Percentiles rank a stretch among this genome's conserved stretches.
Evolutionary conservation across 805 yeast genomes (phyloP).

Genomic region (Priceomyces haplophilus): DNA sequence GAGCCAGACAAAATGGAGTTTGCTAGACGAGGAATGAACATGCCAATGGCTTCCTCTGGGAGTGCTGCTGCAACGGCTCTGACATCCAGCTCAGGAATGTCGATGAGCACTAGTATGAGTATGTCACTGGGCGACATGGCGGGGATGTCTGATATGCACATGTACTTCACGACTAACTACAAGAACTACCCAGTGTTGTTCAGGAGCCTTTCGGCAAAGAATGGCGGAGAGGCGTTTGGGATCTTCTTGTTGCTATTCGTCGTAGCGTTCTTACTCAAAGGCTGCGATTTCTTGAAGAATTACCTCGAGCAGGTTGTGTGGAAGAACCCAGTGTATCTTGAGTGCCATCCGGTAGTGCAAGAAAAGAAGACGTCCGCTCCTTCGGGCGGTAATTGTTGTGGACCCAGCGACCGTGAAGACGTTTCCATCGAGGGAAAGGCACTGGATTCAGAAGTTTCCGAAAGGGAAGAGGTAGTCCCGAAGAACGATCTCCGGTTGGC

Average conservation of each 20-base stretch:
- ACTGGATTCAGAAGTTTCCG: not conserved
- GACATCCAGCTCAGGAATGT: constrained; percentile 8
- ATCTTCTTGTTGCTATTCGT: constrained; percentile 62
- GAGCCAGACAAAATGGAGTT: constrained; percentile 46
- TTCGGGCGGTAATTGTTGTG: constrained; percentile 6
- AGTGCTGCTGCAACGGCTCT: constrained; percentile 8
- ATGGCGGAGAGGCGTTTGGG: constrained; percentile 67
- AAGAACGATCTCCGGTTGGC: constrained; percentile 12
- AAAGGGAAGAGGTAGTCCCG: constrained; percentile 2
- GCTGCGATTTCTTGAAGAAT: constrained; percentile 54
- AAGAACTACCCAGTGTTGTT: constrained; percentile 62
- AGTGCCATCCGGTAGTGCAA: constrained; percentile 11
- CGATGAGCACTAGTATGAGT: not conserved
- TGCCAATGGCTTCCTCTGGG: not conserved
- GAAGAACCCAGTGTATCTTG: constrained; percentile 38
- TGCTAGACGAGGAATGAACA: not conserved
- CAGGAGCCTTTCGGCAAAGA: constrained; percentile 48
- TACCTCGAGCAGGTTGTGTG: constrained; percentile 68
- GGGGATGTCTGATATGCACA: constrained; percentile 49
- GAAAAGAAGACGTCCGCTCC: not conserved
- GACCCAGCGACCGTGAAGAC: not conserved
- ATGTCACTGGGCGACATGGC: constrained; percentile 11
- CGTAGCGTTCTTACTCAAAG: constrained; percentile 57
- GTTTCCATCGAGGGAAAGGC: not conserved
- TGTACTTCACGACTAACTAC: constrained; percentile 51